Evolutionary conservation across 495 filamentous ascomycete genomes (phyloP).

Genomic region (Parmelia sp.): DNA sequence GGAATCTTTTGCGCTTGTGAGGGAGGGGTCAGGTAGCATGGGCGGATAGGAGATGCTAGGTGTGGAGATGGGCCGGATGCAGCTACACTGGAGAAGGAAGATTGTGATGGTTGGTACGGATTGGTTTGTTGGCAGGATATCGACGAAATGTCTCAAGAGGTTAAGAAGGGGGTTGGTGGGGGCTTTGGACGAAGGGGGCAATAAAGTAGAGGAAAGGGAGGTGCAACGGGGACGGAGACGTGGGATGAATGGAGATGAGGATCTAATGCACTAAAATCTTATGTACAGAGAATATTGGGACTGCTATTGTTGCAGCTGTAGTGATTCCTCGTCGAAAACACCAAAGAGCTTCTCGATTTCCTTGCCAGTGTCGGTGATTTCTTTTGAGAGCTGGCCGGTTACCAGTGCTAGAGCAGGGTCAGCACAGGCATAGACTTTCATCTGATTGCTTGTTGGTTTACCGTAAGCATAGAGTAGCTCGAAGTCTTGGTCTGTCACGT

Average conservation of each 20-base stretch:
- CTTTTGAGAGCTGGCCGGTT: constrained; percentile 46
- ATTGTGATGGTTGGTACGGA: too few relatives aligned
- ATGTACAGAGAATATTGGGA: background rate
- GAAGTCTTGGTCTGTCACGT: constrained; percentile 60
- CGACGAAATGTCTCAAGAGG: too few relatives aligned
- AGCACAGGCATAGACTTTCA: background rate
- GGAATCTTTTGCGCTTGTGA: background rate
- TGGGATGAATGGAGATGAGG: background rate
- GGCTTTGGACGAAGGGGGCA: background rate
- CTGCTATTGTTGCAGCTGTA: constrained; percentile 54
- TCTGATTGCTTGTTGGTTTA: constrained; percentile 32
- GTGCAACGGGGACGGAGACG: background rate
- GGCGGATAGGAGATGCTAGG: background rate
- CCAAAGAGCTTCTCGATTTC: constrained; percentile 59
- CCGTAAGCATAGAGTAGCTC: constrained; percentile 68
- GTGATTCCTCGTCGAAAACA: constrained; percentile 62
- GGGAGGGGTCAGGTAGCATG: background rate
- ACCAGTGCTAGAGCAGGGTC: constrained; percentile 31
- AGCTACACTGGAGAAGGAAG: background rate
- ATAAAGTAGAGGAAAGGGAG: background rate
- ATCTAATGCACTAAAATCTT: background rate
- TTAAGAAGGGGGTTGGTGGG: background rate
- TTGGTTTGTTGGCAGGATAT: too few relatives aligned
- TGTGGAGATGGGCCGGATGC: too few relatives aligned
- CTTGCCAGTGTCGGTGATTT: constrained; percentile 45